Conservation (phyloP, 345 rosid genomes). For the Salix viminalis region DNA sequence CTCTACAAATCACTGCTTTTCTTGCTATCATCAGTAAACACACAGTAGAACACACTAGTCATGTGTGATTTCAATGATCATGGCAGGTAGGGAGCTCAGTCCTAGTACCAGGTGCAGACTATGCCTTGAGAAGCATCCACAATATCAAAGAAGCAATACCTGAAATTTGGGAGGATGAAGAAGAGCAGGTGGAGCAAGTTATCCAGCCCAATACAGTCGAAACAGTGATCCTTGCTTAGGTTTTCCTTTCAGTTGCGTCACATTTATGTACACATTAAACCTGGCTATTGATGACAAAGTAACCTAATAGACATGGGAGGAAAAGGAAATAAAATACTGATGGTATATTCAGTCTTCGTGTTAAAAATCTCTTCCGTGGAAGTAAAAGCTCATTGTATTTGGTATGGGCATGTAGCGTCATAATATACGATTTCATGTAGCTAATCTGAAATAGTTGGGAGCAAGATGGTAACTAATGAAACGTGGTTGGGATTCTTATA, state of each 20-base stretch:
- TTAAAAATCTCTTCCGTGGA: not conserved
- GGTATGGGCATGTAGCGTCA: not conserved
- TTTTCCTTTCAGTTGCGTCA: not conserved
- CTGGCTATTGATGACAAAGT: not conserved
- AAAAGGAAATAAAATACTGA: not conserved
- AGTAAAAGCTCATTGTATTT: not conserved
- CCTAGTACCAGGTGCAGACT: conserved; percentile 68
- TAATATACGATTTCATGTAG: not conserved
- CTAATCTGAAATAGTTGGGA: not conserved
- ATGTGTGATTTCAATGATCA: not conserved
- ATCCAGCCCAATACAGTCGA: conserved; percentile 52
- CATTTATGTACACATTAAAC: not conserved
- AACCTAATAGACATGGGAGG: not conserved
- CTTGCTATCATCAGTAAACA: not conserved
- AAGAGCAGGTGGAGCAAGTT: conserved; percentile 52
- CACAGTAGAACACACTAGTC: not conserved
- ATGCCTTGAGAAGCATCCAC: conserved; percentile 70
- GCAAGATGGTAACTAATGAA: too few relatives aligned
- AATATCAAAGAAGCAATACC: conserved; percentile 82
- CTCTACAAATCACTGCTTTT: not conserved
- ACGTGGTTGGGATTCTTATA: not conserved
- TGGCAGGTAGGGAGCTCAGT: conserved; percentile 70
- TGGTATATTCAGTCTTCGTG: not conserved
- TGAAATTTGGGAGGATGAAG: conserved; percentile 63
- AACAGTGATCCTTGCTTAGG: conserved; percentile 63